Percentiles rank a stretch among this genome's conserved stretches.
Conservation (phyloP, 371 early-diverging fungal genomes). For the Blakeslea trispora region DNA sequence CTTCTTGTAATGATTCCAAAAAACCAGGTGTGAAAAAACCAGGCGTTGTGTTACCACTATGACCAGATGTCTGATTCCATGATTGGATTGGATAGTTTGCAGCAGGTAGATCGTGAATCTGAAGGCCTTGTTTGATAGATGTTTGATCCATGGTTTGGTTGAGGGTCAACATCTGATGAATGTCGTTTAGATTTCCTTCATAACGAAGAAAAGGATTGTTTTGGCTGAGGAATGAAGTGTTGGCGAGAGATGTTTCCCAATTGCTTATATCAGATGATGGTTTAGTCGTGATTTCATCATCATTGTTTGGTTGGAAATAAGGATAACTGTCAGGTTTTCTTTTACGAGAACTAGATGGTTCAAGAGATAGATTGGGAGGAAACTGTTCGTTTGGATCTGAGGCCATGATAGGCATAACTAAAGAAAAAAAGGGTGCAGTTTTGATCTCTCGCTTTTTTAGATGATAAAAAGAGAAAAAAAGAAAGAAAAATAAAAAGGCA, state of each 20-base stretch:
- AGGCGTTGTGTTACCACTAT: conserved; percentile 48
- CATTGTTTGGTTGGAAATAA: neutral
- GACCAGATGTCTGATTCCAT: neutral
- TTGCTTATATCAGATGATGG: neutral
- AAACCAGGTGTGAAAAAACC: conserved; percentile 73
- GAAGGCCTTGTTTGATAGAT: neutral
- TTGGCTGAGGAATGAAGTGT: neutral
- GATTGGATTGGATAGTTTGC: neutral
- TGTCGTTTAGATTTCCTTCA: neutral
- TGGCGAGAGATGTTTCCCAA: neutral
- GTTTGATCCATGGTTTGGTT: too few relatives aligned
- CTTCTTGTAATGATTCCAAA: conserved; percentile 58
- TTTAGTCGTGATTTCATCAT: neutral
- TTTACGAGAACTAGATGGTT: neutral
- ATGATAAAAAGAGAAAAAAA: neutral
- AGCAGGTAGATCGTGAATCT: neutral
- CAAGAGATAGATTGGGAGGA: neutral
- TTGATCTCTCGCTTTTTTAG: neutral
- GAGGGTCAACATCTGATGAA: neutral
- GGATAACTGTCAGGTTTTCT: neutral
- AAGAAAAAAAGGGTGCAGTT: too few relatives aligned
- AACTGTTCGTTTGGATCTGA: neutral
- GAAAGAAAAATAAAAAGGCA: neutral
- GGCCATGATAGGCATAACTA: neutral
- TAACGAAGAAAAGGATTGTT: neutral